These are phyloP conservation scores for Alternaria arborescens DNA, from an alignment of 2,329 filamentous ascomycete species.

Conservation along the genomic window DNA sequence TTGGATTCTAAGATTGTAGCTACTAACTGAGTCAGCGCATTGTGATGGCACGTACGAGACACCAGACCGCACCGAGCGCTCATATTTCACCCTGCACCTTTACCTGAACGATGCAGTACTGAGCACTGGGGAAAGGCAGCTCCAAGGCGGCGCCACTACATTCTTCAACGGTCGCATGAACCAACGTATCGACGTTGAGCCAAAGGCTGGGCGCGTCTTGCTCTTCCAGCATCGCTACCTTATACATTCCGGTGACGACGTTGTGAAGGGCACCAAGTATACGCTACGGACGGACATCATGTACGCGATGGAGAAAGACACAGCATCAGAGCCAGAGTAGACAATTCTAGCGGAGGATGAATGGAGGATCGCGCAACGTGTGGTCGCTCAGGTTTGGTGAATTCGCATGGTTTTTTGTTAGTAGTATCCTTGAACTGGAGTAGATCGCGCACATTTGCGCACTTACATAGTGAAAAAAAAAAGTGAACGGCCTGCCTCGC, in stretches of 20 bases:
- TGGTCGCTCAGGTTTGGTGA: background rate
- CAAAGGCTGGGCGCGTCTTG: conserved; percentile 61
- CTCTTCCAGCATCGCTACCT: conserved; percentile 65
- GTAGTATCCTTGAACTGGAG: conserved; percentile 51
- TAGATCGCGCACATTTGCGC: background rate
- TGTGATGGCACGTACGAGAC: conserved; percentile 72
- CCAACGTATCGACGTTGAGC: conserved; percentile 55
- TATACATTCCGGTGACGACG: conserved; percentile 64
- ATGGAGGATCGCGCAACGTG: background rate
- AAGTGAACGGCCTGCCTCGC: conserved; percentile 76
- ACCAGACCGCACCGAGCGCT: conserved; percentile 60
- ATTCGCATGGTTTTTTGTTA: conserved; percentile 35
- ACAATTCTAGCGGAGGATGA: background rate
- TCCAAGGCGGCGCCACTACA: conserved; percentile 64
- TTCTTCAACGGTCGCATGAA: conserved; percentile 54
- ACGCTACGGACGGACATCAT: conserved; percentile 66
- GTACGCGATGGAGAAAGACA: conserved; percentile 52
- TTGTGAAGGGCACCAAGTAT: conserved; percentile 62
- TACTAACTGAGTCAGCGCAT: conserved; percentile 61
- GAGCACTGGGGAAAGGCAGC: conserved; percentile 40
- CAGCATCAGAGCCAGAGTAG: background rate
- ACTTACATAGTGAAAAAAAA: conserved; percentile 63
- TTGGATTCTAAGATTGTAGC: background rate
- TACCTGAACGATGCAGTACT: conserved; percentile 60
- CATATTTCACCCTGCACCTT: conserved; percentile 64